Conservation (phyloP, 345 rosid species). For the Citropsis articulata region DNA sequence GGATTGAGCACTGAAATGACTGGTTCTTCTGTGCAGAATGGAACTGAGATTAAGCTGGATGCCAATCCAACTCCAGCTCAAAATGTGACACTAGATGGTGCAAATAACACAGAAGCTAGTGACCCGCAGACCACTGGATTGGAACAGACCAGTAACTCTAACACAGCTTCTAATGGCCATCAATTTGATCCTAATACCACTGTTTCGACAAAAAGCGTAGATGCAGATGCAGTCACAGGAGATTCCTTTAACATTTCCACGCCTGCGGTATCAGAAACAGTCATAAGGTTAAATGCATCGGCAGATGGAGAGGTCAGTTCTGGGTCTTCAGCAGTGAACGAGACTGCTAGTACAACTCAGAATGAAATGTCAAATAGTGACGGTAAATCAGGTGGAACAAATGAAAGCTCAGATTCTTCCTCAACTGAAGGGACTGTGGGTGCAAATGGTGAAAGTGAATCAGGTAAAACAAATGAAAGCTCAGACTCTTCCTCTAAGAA, state of each 20-base stretch:
- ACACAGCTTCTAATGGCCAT: constrained; percentile 5
- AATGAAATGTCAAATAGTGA: constrained; percentile 15
- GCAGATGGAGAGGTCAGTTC: constrained; percentile 33
- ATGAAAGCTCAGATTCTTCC: constrained; percentile 29
- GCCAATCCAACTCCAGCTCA: constrained; percentile 14
- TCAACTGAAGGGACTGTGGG: constrained; percentile 9
- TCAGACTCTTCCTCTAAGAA: constrained; percentile 17
- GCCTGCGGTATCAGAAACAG: constrained; percentile 22
- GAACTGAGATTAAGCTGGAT: constrained; percentile 19
- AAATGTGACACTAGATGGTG: constrained; percentile 29
- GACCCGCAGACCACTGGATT: constrained; percentile 18
- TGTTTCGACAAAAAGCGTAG: constrained; percentile 26
- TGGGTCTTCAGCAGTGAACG: constrained; percentile 26
- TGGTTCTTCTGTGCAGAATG: constrained; percentile 35
- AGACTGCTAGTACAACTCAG: constrained; percentile 22
- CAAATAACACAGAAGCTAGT: constrained; percentile 26
- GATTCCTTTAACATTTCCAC: constrained; percentile 30
- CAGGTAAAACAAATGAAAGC: constrained; percentile 34
- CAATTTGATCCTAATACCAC: constrained; percentile 26
- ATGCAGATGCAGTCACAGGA: constrained; percentile 16
- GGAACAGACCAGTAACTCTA: constrained; percentile 23
- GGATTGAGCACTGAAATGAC: constrained; percentile 24
- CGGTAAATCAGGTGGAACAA: constrained; percentile 29
- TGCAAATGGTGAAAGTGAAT: constrained; percentile 18
- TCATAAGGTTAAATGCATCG: constrained; percentile 28